phyloP scores from a whole-genome alignment of 1,284 basidiomycete species.

The Hortiboletus rubellus region DNA sequence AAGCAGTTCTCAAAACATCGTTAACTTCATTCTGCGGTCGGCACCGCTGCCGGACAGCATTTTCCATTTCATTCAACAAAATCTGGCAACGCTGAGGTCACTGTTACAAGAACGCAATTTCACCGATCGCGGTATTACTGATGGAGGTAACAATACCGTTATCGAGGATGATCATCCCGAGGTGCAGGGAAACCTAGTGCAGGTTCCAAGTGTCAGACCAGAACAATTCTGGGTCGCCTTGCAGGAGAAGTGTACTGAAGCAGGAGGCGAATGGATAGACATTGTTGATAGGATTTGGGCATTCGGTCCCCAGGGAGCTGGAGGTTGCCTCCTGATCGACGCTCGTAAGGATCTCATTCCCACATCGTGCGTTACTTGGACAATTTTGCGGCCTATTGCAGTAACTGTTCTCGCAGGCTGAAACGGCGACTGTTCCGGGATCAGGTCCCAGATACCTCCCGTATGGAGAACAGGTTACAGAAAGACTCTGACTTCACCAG shows the following conservation, averaged over 20 bases:
- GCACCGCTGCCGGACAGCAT: constrained; percentile 73
- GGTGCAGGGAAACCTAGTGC: constrained; percentile 57
- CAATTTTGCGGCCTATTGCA: constrained; percentile 5
- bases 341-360: constrained; percentile 44
- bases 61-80: constrained; percentile 76
- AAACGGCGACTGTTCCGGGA: constrained; percentile 47
- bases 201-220: constrained; percentile 62
- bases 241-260: constrained; percentile 61
- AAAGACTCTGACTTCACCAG: constrained; percentile 68
- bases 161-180: constrained; percentile 46
- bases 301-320: constrained; percentile 88
- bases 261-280: constrained; percentile 81
- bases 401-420: constrained; percentile 41
- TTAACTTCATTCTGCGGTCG: constrained; percentile 85
- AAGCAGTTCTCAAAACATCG: constrained; percentile 65
- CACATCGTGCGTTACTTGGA: constrained; percentile 52
- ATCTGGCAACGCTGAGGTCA: constrained; percentile 58
- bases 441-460: constrained; percentile 37
- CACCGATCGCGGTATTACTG: constrained; percentile 29
- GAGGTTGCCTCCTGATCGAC: constrained; percentile 88
- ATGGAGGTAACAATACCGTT: constrained; percentile 36
- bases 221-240: constrained; percentile 85
- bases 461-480: constrained; percentile 30
- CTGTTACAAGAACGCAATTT: constrained; percentile 50
- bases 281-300: constrained; percentile 81